A percentile compares a stretch with the other conserved stretches of the same genome.
phyloP scores from a whole-genome alignment of 225 moss, liverwort and hornwort genomes.

The Ulota crispa region DNA sequence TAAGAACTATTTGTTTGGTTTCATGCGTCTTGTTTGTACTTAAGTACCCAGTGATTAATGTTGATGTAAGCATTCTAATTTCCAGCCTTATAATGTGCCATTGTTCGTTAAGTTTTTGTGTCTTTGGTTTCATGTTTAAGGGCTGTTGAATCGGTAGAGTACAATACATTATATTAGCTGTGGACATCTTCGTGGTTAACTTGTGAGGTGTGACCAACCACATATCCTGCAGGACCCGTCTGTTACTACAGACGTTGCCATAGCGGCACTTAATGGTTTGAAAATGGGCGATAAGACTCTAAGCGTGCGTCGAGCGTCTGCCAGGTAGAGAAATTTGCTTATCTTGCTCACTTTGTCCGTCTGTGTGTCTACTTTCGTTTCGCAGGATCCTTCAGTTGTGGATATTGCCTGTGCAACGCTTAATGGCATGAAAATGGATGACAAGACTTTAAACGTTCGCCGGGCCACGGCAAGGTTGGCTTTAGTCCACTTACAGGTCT shows the following conservation, averaged over 20 bases:
- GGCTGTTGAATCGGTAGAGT: not conserved
- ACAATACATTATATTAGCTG: conserved; percentile 9
- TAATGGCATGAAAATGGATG: conserved; percentile 99
- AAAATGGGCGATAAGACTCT: conserved; percentile 99
- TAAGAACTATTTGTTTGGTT: not conserved
- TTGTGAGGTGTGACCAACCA: conserved; percentile 53
- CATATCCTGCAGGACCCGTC: conserved; percentile 85
- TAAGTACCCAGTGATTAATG: not conserved
- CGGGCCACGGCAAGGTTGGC: conserved; percentile 99
- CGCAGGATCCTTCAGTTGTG: conserved; percentile 99
- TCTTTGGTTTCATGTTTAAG: not conserved
- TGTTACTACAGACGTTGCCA: conserved; percentile 96
- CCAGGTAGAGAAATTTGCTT: conserved; percentile 83
- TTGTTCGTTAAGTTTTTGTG: not conserved
- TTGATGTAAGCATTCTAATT: not conserved
- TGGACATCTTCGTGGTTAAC: conserved; percentile 47
- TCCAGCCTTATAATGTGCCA: not conserved
- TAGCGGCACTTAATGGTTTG: conserved; percentile 99
- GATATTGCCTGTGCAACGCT: conserved; percentile 99
- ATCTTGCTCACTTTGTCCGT: conserved; percentile 79
- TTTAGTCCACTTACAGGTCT: conserved; percentile 89
- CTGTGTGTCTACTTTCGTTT: conserved; percentile 63
- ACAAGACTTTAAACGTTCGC: conserved; percentile 99
- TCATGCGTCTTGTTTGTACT: not conserved
- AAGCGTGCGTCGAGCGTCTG: conserved; percentile 99